phyloP scores from a whole-genome alignment of 352 stramenopile genomes.

The Phytophthora capsici region DNA sequence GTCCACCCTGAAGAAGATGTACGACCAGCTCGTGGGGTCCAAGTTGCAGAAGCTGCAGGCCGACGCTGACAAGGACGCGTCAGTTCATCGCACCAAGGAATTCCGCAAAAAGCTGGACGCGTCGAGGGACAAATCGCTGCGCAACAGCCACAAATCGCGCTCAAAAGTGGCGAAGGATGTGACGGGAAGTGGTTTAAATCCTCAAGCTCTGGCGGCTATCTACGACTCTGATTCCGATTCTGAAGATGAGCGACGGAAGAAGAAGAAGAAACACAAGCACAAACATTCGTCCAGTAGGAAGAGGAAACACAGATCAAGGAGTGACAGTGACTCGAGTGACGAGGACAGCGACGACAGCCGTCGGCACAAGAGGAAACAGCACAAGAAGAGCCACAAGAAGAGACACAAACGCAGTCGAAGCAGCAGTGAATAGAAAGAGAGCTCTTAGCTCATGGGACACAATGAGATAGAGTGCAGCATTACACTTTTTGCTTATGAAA shows the following conservation, averaged over 20 bases:
- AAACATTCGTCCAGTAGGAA: slow-evolving; percentile 33
- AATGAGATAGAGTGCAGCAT: slow-evolving; percentile 12
- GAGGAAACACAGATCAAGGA: slow-evolving; percentile 28
- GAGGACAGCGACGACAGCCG: slow-evolving; percentile 23
- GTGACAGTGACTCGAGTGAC: slow-evolving; percentile 29
- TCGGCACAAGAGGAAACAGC: slow-evolving; percentile 35
- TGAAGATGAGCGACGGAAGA: slow-evolving; percentile 32
- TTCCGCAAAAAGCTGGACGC: slow-evolving; percentile 75
- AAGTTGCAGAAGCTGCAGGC: slow-evolving; percentile 80
- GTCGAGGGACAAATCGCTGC: slow-evolving; percentile 67
- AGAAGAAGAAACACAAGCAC: slow-evolving; percentile 58
- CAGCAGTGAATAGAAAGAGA: slow-evolving; percentile 25
- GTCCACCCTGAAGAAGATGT: slow-evolving; percentile 80
- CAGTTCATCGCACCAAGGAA: slow-evolving; percentile 41
- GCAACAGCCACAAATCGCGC: slow-evolving; percentile 53
- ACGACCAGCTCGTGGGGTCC: slow-evolving; percentile 69
- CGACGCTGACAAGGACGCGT: slow-evolving; percentile 52
- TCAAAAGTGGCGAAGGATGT: slow-evolving; percentile 33
- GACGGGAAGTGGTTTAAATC: slow-evolving; percentile 63
- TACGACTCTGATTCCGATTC: slow-evolving; percentile 41
- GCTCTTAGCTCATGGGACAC: no score
- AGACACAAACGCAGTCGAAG: slow-evolving; percentile 63
- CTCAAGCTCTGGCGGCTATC: slow-evolving; percentile 73
- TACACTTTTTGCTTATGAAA: slow-evolving; percentile 10
- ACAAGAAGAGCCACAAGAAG: slow-evolving; percentile 37